Evolutionary conservation across 1,139 yeast genomes (phyloP).

Genomic region (Taiozyma onychis): DNA sequence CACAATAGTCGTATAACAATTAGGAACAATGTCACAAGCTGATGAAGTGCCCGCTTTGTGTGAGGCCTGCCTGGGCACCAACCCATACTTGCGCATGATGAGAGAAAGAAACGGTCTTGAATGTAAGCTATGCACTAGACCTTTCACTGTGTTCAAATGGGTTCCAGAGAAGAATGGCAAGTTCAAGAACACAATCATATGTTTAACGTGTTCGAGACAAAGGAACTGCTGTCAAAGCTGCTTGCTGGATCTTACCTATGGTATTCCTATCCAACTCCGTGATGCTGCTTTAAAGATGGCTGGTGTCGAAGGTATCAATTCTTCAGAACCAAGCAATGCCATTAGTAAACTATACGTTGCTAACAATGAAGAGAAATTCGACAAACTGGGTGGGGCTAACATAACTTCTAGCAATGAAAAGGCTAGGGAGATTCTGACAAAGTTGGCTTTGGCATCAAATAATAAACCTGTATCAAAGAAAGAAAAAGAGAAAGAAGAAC

Average conservation of each 20-base stretch:
- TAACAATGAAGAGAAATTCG: slow-evolving; percentile 36
- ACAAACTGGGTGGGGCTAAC: slow-evolving; percentile 35
- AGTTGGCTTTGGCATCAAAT: slow-evolving; percentile 19
- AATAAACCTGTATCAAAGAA: slow-evolving; percentile 10
- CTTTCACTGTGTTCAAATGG: slow-evolving; percentile 82
- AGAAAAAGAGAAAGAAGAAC: slow-evolving; percentile 4
- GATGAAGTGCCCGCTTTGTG: slow-evolving; percentile 45
- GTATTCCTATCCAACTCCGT: slow-evolving; percentile 70
- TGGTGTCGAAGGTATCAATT: slow-evolving; percentile 39
- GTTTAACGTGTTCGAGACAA: slow-evolving; percentile 72
- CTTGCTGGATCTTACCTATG: slow-evolving; percentile 73
- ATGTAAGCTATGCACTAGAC: slow-evolving; percentile 75
- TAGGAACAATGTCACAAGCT: background rate
- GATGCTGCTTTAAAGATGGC: slow-evolving; percentile 81
- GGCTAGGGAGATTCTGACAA: slow-evolving; percentile 29
- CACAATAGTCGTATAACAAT: background rate
- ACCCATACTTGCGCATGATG: slow-evolving; percentile 61
- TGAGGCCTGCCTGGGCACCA: slow-evolving; percentile 63
- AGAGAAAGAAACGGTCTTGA: slow-evolving; percentile 71
- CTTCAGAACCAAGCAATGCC: slow-evolving; percentile 41
- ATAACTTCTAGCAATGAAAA: slow-evolving; percentile 27
- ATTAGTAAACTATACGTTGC: slow-evolving; percentile 51
- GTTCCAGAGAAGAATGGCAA: slow-evolving; percentile 35
- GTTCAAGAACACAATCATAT: slow-evolving; percentile 51
- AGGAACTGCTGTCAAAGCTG: slow-evolving; percentile 87